Evolutionary conservation across 73 alveolate species (phyloP).

Genomic region (Paramecium octaurelia): DNA sequence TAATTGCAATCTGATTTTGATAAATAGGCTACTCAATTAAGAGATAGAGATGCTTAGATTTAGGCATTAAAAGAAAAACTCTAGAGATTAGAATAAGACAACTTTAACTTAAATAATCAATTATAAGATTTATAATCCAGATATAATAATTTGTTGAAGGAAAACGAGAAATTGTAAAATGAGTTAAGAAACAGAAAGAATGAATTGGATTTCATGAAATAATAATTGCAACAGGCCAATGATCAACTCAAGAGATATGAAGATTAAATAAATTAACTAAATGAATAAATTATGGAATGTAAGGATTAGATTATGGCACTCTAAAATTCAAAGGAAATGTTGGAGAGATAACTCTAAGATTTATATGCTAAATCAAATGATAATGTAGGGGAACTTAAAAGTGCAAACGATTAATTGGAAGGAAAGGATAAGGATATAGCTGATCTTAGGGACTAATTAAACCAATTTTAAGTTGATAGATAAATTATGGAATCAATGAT

Average conservation of each 20-base stretch:
- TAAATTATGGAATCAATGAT: background rate
- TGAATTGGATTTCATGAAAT: conserved; percentile 9
- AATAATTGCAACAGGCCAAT: background rate
- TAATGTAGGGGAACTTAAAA: background rate
- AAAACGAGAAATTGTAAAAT: background rate
- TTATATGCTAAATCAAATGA: background rate
- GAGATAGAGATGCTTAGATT: conserved; percentile 25
- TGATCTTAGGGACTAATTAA: background rate
- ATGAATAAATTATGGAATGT: background rate
- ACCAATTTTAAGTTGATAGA: background rate
- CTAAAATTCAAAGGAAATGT: background rate
- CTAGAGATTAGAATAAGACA: conserved; percentile 16
- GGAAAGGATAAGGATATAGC: conserved; percentile 27
- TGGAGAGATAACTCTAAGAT: conserved; percentile 11
- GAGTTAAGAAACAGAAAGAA: background rate
- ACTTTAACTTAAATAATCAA: background rate
- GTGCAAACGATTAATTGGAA: background rate
- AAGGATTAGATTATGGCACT: background rate
- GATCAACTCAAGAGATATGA: background rate
- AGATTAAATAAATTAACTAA: background rate
- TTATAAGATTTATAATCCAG: background rate
- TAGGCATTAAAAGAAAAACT: background rate
- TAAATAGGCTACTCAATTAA: background rate
- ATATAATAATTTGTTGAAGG: background rate
- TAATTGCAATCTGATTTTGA: background rate